Evolutionary conservation across 1,284 basidiomycete genomes (phyloP).

Genomic region (Ganoderma lingzhi): DNA sequence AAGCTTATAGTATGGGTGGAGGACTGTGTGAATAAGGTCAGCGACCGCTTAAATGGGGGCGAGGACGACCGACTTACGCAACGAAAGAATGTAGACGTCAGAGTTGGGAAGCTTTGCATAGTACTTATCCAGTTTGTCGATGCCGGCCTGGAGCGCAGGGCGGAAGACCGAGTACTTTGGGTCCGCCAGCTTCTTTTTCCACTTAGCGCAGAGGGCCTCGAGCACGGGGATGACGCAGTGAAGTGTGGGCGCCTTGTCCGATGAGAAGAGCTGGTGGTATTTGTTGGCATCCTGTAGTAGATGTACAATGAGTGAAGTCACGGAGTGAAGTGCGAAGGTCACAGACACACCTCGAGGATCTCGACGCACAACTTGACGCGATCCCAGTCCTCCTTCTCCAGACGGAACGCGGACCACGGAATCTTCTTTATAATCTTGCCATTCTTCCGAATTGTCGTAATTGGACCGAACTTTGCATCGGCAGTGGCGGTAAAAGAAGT

Average conservation of each 20-base stretch:
- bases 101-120: conserved; percentile 37
- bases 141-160: conserved; percentile 27
- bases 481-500: not conserved
- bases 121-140: conserved; percentile 39
- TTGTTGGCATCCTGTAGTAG: conserved; percentile 14
- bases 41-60: not conserved
- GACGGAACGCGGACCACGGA: conserved; percentile 18
- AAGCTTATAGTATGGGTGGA: conserved; percentile 34
- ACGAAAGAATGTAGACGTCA: conserved; percentile 30
- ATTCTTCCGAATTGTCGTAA: not conserved
- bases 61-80: not conserved
- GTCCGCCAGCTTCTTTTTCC: conserved; percentile 32
- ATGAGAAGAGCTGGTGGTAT: conserved; percentile 14
- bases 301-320: too few species aligned
- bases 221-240: conserved; percentile 35
- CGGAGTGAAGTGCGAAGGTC: not conserved
- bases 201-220: conserved; percentile 34
- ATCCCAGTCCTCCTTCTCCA: conserved; percentile 33
- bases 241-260: conserved; percentile 10
- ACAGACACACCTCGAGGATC: conserved; percentile 10
- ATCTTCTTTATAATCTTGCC: conserved; percentile 36
- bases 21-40: not conserved
- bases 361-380: conserved; percentile 21
- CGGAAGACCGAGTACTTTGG: conserved; percentile 28
- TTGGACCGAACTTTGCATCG: not conserved